These are phyloP conservation scores for Sphaerostilbella broomeana DNA, from an alignment of 2,329 filamentous ascomycete genomes.

Conservation along the genomic window DNA sequence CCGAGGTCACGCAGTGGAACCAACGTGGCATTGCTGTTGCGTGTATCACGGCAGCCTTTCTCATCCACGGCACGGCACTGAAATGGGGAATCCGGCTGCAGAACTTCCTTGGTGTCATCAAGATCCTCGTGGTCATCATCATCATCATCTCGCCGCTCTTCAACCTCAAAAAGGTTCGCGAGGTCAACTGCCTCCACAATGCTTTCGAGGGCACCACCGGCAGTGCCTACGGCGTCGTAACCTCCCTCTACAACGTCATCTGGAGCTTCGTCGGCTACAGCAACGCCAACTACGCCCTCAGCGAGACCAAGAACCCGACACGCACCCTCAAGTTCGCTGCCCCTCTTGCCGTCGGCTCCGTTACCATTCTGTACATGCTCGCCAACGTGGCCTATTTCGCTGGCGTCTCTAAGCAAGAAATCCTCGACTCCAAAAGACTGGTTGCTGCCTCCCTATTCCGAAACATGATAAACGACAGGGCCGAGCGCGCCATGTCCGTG, in stretches of 20 bases:
- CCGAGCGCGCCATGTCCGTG: conserved; percentile 54
- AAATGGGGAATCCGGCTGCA: conserved; percentile 63
- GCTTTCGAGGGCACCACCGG: conserved; percentile 61
- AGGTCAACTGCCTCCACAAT: conserved; percentile 55
- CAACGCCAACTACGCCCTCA: conserved; percentile 61
- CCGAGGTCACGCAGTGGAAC: conserved; percentile 59
- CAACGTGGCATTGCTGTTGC: conserved; percentile 60
- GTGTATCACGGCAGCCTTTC: conserved; percentile 57
- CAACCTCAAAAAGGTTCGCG: conserved; percentile 51
- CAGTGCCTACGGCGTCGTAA: conserved; percentile 61
- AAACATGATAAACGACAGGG: conserved; percentile 47
- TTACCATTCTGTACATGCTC: conserved; percentile 58
- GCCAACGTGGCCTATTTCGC: conserved; percentile 63
- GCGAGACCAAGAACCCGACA: conserved; percentile 60
- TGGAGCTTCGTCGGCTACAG: conserved; percentile 64
- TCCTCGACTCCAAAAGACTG: conserved; percentile 43
- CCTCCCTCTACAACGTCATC: conserved; percentile 64
- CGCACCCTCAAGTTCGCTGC: conserved; percentile 60
- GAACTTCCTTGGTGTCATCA: conserved; percentile 59
- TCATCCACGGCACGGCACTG: conserved; percentile 57
- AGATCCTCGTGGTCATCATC: conserved; percentile 58
- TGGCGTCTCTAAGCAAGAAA: conserved; percentile 47
- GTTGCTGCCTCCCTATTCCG: conserved; percentile 50
- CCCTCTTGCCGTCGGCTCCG: conserved; percentile 50
- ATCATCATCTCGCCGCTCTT: conserved; percentile 59